Base-by-base conservation (phyloP, 2,329 filamentous ascomycete species). In the Fusarium papillatum region DNA sequence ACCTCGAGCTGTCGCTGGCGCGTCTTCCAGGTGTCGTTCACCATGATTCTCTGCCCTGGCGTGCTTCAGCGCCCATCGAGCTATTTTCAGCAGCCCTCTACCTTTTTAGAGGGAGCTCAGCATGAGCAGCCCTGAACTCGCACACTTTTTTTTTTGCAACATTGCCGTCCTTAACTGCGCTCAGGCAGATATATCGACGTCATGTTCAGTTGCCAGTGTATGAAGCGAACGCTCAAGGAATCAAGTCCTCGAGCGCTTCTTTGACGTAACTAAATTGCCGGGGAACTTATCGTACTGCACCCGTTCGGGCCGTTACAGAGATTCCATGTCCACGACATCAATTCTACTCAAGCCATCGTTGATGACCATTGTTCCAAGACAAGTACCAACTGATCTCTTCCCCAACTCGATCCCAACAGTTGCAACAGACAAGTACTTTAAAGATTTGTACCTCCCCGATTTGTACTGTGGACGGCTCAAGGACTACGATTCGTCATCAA, bases 111-210 rank as follows among this genome's bases (percentile, higher is more conserved):
- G 50, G 19, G 7, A n/a, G 7, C 19, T 14, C 11, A 57, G 29
- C 50, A 22, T 29, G 50, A 34, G 29, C 29, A 34, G 29, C 50
- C 50, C 50, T 57, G 50, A 34, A 22, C 29, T 57, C 19, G 19
- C 50, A 34, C 29, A 34, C 19, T 57, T 36, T 16, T 57, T 36
- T 16, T 36, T 73, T 39, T n/a, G 69, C 50, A 75, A 72, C 72
- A 29, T 31, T 8, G 26, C 26, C 50, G 19, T 55, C 50, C 26
- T 57, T 17, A 17, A 55, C 50, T 57, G 19, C 19, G 50, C 29
- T 34, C 19, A 34, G n/a, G 50, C 29, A 57, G 50, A 34, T 34
- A 8, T 31, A 34, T n/a, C 29, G 11, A 57, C 50, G 29, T n/a
- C 26, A 34, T 57, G 29, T 57, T 57, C 50, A 57, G 29, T 57